Evolutionary conservation across 2,329 filamentous ascomycete species (phyloP), one percentile per base, ranked within the genome.

Genomic region (Tolypocladium endophyticum): DNA sequence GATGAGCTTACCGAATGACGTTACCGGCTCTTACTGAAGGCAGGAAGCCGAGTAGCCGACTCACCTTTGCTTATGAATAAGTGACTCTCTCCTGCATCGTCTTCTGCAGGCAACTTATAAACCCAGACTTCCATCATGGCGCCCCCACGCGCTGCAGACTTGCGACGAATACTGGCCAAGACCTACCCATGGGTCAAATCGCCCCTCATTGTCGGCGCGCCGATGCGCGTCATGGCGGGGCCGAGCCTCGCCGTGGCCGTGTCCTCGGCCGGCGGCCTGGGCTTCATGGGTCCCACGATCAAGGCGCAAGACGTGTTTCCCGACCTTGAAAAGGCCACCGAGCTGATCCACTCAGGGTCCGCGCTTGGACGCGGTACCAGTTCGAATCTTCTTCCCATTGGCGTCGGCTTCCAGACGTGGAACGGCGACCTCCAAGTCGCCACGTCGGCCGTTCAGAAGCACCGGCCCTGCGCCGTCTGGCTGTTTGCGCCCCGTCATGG

Each of bases 241-340:
- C 62, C 78, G 68, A 64, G 73, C 0, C 78, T 90, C 3, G 84
- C 86, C 3, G 74, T 85, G 38, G 80, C 84, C 52, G 79, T 89
- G 18, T 85, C 87, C 59, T 87, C 87, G 64, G 87, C 88, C 8
- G 89, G 89, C 23, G 89, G 89, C 0, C 78, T 90, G 1, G 82
- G 78, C 14, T 80, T 79, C 64, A 72, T 79, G 54, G 78, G 74
- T 2, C 73, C 73, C 0, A 73, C 66, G 12, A 68, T 64, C 3
- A 74, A 72, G n/a, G 65, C 76, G 0, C 64, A 70, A 12, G 69
- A 69, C 39, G 69, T 68, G 0, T 60, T 62, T 2, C 62, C 58
- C 18, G 72, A 76, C 43, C 64, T 77, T 4, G 67, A 68, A n/a
- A 62, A 66, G 7, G 68, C 68, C 0, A 62, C 64, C 18, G 57